Conservation (phyloP, 768 basidiomycete genomes). For the Leccinum longicurvipes region DNA sequence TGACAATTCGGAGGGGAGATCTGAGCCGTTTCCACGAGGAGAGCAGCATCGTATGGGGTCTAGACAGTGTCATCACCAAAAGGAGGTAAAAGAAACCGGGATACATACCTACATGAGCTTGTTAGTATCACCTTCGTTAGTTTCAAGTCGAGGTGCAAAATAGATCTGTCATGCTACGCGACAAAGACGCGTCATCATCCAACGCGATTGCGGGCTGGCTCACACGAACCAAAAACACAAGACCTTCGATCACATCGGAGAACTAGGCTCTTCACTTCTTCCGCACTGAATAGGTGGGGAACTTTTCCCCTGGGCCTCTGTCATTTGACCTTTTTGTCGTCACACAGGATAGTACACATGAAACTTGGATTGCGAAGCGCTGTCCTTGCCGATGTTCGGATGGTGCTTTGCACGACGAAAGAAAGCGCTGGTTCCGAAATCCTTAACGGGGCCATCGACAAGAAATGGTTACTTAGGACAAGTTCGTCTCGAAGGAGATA, state of each 20-base stretch:
- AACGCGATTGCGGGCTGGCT: neutral
- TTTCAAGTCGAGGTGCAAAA: slow-evolving; percentile 91
- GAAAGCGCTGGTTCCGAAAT: too few species aligned
- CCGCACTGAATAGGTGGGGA: slow-evolving; percentile 80
- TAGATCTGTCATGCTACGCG: slow-evolving; percentile 71
- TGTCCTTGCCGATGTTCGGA: too few species aligned
- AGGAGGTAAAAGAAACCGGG: neutral
- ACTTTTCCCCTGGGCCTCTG: too few species aligned
- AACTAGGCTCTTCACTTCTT: slow-evolving; percentile 82
- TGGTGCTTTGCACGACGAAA: too few species aligned
- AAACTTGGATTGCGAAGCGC: too few species aligned
- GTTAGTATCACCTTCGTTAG: slow-evolving; percentile 88
- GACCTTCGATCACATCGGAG: slow-evolving; percentile 79
- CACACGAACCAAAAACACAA: slow-evolving; percentile 76
- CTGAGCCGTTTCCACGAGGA: slow-evolving; percentile 70
- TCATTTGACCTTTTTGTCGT: too few species aligned
- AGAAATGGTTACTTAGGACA: too few species aligned
- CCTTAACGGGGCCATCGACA: too few species aligned
- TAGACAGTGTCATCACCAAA: slow-evolving; percentile 26
- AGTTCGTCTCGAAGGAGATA: too few species aligned
- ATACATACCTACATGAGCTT: slow-evolving; percentile 67
- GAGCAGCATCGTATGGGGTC: slow-evolving; percentile 85
- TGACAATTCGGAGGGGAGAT: slow-evolving; percentile 68
- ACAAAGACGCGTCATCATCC: slow-evolving; percentile 5
- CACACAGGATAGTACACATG: too few species aligned